Base-by-base conservation (phyloP, 169 alveolate genomes). In the Plasmodium adleri region DNA sequence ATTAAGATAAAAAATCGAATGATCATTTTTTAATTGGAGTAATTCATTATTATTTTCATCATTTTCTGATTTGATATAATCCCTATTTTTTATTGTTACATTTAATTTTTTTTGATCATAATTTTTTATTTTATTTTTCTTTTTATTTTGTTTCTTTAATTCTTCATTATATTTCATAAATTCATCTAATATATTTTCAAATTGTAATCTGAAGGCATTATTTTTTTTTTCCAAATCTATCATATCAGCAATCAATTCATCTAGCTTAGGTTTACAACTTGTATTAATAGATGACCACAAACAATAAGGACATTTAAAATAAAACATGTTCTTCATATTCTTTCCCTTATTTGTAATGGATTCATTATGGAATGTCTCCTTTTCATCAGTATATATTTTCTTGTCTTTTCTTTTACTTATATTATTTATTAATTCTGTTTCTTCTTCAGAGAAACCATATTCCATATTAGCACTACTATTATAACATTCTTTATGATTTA, bases 281-380 rank as follows among this genome's bases (percentile, higher is more conserved):
- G 78, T 26, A 45, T 45, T 64, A 58, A 78, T 78, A 32, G 89
- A 78, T 17, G 78, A 24, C 89, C 89, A 78, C 22, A 78, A 78
- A 59, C 89, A 78, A 50, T 78, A 78, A 26, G 75, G 70, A 15
- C 89, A 78, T 26, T 78, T 78, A 70, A 78, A 78, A 66, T 78
- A 78, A 52, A 78, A 78, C n/a, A 78, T 9, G 13, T 13, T 59
- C 22, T 39, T 39, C 64, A 72, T 26, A 39, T 72, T 20, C 13
- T 49, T 15, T 28, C 24, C 24, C 43, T 54, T 66, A 66, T 70
- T 26, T 43, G 22, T 43, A 66, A 49, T 78, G 56, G 12, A 17
- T 22, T 20, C 67, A 3, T 13, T 39, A 22, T 22, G 47, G 20
- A 50, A 24, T 22, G 20, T 71, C 47, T 24, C 54, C 22, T 66